phyloP scores from a whole-genome alignment of 768 basidiomycete genomes.

The Steccherinum ochraceum region DNA sequence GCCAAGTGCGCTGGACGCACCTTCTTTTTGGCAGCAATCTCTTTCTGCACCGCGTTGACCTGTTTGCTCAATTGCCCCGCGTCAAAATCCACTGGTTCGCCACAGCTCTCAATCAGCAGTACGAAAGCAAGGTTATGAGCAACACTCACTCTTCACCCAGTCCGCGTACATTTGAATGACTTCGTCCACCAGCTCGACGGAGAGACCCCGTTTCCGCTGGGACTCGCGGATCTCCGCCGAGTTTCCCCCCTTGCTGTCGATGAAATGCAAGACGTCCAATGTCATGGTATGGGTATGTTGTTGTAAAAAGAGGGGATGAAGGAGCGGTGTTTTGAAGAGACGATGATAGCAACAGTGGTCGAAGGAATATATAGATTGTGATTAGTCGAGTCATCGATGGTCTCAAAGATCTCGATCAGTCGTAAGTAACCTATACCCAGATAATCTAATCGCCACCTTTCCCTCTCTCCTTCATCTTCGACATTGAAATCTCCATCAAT shows the following conservation, averaged over 20 bases:
- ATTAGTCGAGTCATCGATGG: conserved; percentile 1
- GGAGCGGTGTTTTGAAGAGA: neutral
- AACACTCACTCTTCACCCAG: conserved; percentile 91
- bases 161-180: conserved; percentile 86
- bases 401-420: neutral
- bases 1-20: conserved; percentile 28
- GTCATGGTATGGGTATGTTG: conserved; percentile 50
- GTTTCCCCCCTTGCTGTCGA: conserved; percentile 88
- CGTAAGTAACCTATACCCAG: neutral
- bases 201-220: conserved; percentile 83
- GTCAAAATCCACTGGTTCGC: conserved; percentile 80
- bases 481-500: neutral
- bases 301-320: neutral
- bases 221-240: conserved; percentile 87
- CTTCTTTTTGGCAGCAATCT: conserved; percentile 93
- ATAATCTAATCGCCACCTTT: neutral
- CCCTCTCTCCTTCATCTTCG: too few relatives aligned
- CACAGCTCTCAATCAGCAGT: neutral
- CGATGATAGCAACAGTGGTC: neutral
- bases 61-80: conserved; percentile 71
- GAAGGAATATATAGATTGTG: neutral
- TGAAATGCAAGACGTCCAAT: conserved; percentile 73
- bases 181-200: conserved; percentile 91
- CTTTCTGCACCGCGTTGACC: conserved; percentile 88
- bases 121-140: neutral